Base-by-base conservation (phyloP, 2,329 filamentous ascomycete genomes). In the Colletotrichum sp. region DNA sequence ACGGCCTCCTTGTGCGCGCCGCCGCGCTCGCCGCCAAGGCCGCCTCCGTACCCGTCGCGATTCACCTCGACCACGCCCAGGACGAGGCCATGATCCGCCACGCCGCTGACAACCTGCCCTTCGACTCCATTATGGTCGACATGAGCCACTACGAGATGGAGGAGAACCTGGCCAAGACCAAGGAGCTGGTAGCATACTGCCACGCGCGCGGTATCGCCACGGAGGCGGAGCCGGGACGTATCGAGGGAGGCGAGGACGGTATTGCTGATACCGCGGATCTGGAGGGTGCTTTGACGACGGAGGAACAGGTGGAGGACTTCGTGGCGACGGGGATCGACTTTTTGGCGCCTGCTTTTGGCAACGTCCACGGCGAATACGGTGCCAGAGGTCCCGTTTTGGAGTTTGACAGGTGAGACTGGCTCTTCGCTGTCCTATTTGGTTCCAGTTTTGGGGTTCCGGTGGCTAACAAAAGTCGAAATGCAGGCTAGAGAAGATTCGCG, bases 81-180 rank as follows among this genome's bases (percentile, higher is more conserved):
- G 88, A 88, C 9, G 89, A 90, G 30, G 88, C 88, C 74, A 88
- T 91, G 70, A 92, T 94, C 77, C 87, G 88, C 7, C 85, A 84
- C 1, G 92, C 91, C 0, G 91, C 91, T 0, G 86, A 89, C 74
- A 85, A 86, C 5, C 85, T 92, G 32, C 87, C 87, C 1, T 94
- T 95, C 78, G 93, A 95, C 82, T 90, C 87, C 71, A 94, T 95
- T 81, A 95, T 95, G 93, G 91, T 95, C 1, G 94, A 95, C 83
- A 95, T 95, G 93, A 91, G 88, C 73, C 93, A 95, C 82, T 92
- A 93, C 81, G 92, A 94, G 79, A 92, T 92, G 79, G 92, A 89
- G 68, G 93, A 94, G 85, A 95, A 95, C 80, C 85, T 95, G 58
- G 85, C 87, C 2, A 87, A 89, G 81, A 94, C 93, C 18, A 87